Evolutionary conservation across 2,329 filamentous ascomycete genomes (phyloP).

Genomic region (Lachnellula willkommii): DNA sequence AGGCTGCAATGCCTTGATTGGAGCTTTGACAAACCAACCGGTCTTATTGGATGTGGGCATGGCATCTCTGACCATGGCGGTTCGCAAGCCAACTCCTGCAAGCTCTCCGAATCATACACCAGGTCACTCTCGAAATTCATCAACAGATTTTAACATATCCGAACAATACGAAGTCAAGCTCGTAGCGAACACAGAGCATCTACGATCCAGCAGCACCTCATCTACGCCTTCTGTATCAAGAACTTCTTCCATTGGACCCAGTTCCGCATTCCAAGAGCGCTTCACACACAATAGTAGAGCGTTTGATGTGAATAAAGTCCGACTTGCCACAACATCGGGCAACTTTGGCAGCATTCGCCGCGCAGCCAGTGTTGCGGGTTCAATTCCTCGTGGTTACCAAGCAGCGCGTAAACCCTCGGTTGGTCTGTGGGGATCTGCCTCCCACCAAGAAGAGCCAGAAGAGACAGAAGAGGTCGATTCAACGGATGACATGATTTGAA

Average conservation of each 20-base stretch:
- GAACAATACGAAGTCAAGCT: constrained; percentile 69
- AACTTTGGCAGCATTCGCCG: constrained; percentile 32
- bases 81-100: constrained; percentile 44
- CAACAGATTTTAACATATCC: constrained; percentile 41
- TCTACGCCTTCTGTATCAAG: constrained; percentile 35
- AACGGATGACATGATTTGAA: constrained; percentile 42
- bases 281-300: constrained; percentile 34
- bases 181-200: constrained; percentile 69
- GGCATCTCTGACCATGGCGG: constrained; percentile 86
- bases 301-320: constrained; percentile 19
- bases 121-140: constrained; percentile 34
- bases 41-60: constrained; percentile 86
- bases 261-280: constrained; percentile 25
- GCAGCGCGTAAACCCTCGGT: constrained; percentile 35
- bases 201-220: constrained; percentile 42
- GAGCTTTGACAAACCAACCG: constrained; percentile 84
- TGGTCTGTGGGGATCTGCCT: constrained; percentile 44
- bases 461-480: constrained; percentile 30
- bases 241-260: constrained; percentile 29
- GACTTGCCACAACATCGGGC: constrained; percentile 15
- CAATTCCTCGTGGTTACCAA: constrained; percentile 18
- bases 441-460: constrained; percentile 39
- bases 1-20: constrained; percentile 91
- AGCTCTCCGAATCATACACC: constrained; percentile 19
- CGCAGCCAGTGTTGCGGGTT: constrained; percentile 25